These are phyloP conservation scores for Gossypium arboreum DNA, from an alignment of 345 rosid genomes.

Conservation along the genomic window DNA sequence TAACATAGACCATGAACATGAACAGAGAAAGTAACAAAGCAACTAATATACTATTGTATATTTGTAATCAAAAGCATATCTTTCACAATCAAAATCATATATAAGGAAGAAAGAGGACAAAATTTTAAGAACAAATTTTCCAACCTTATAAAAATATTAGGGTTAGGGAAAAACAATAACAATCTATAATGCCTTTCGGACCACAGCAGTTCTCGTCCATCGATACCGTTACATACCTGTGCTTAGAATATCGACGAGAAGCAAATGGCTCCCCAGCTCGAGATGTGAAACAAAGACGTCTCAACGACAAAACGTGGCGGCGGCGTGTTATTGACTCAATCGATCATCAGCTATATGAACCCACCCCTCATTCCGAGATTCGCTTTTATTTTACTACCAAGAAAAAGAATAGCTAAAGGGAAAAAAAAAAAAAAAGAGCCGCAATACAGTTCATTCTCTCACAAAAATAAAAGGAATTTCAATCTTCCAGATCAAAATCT, in stretches of 20 bases:
- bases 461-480: conserved; percentile 23
- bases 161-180: background rate
- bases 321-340: conserved; percentile 16
- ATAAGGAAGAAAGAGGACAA: background rate
- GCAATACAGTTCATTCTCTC: conserved; percentile 33
- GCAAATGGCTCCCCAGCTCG: conserved; percentile 10
- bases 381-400: conserved; percentile 24
- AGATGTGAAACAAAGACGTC: background rate
- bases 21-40: background rate
- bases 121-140: background rate
- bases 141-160: background rate
- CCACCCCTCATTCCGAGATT: conserved; percentile 20
- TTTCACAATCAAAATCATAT: background rate
- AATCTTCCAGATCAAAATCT: conserved; percentile 26
- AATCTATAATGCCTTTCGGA: background rate
- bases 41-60: background rate
- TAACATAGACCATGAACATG: background rate
- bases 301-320: background rate
- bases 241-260: background rate
- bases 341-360: conserved; percentile 18
- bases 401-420: conserved; percentile 13
- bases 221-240: background rate
- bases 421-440: conserved; percentile 21
- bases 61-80: background rate
- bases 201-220: background rate